Evolutionary conservation across 805 yeast genomes (phyloP), one percentile per base, ranked within the genome.

Genomic region (Wickerhamomyces alni): DNA sequence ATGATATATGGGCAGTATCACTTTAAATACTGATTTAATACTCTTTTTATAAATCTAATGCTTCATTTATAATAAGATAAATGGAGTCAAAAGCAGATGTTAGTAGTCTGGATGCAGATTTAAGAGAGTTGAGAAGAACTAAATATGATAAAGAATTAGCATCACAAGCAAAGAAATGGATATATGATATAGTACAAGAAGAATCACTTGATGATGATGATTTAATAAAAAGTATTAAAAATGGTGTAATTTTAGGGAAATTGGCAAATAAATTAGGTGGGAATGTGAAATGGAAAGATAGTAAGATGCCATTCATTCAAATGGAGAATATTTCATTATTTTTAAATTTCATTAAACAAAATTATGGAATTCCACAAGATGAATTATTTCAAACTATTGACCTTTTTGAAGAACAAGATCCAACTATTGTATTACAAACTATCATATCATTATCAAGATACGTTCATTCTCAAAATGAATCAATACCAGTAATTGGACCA

Each of bases 311-410:
- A 3, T 87, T 86, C 57, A 74, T 79, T 13, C 70, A 80, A 61
- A 87, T 87, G 96, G 95, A 87, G 54, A 86, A 86, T 52, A 85
- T 87, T 26, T 77, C 87, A 36, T 75, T 75, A 46, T 87, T 87
- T 52, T 62, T 87, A 29, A 62, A 68, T 6, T 76, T 80, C 39
- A 78, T 87, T 36, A 74, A 79, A 36, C 74, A 79, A 46, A 38
- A 55, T 5, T 66, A 78, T 38, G 91, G 91, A 2, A 79, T 87
- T 3, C 86, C 88, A 6, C 82, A 83, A 47, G 88, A 84, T 54
- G 95, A 87, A 56, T 61, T 83, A 36, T 87, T 87, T 57, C 88
- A 82, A 49, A 87, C 95, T 0, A 64, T 72, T 7, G 95, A 87
- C 57, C 65, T 87, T 41, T 87, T 66, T 48, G 95, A 87, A 55